phyloP scores from a whole-genome alignment of 805 yeast species.

The Scheffersomyces stipitis region DNA sequence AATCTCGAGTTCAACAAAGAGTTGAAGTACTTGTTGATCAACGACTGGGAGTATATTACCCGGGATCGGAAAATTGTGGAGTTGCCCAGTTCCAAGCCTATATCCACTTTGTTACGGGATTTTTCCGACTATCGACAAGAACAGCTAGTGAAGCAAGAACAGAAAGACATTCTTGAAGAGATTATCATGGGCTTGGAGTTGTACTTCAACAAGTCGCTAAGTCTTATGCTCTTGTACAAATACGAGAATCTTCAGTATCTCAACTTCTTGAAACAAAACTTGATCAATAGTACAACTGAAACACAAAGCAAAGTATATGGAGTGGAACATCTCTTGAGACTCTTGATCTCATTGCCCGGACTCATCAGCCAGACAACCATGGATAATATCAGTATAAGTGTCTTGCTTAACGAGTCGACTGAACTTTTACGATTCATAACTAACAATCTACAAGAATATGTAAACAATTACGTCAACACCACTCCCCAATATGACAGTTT shows the following conservation, averaged over 20 bases:
- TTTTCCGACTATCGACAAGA: slow-evolving; percentile 39
- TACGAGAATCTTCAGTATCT: slow-evolving; percentile 76
- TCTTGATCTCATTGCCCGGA: slow-evolving; percentile 79
- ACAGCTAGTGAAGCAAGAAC: slow-evolving; percentile 11
- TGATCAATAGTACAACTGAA: slow-evolving; percentile 31
- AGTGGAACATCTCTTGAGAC: slow-evolving; percentile 74
- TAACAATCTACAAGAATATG: slow-evolving; percentile 34
- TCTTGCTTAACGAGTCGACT: slow-evolving; percentile 55
- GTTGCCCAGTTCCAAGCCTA: slow-evolving; percentile 60
- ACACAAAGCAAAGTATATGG: slow-evolving; percentile 51
- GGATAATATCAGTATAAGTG: slow-evolving; percentile 70
- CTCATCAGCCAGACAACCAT: slow-evolving; percentile 74
- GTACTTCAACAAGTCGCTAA: slow-evolving; percentile 74
- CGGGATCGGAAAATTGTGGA: slow-evolving; percentile 70
- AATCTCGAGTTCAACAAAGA: slow-evolving; percentile 66
- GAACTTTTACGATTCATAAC: slow-evolving; percentile 54
- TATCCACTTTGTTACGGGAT: slow-evolving; percentile 52
- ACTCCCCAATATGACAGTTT: slow-evolving; percentile 41
- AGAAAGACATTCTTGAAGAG: slow-evolving; percentile 50
- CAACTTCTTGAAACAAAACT: slow-evolving; percentile 42
- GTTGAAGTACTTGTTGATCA: slow-evolving; percentile 71
- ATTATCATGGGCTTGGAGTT: slow-evolving; percentile 65
- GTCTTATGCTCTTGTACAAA: slow-evolving; percentile 67
- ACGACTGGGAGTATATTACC: slow-evolving; percentile 92
- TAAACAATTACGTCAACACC: slow-evolving; percentile 37